Evolutionary conservation across 441 rosid species (phyloP).

Genomic region (Gossypium schwendimanii): DNA sequence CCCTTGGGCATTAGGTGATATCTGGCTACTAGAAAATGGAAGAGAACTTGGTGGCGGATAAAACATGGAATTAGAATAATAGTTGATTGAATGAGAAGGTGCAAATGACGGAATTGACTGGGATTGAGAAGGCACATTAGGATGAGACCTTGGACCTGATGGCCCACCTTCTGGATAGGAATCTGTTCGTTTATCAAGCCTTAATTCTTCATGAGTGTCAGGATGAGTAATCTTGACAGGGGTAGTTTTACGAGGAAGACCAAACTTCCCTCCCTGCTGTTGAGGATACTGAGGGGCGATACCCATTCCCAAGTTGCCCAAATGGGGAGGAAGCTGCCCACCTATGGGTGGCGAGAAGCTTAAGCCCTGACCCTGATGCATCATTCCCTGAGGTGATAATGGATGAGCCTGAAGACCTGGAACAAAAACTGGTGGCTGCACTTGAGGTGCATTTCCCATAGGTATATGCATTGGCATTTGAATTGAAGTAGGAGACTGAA

Average conservation of each 20-base stretch:
- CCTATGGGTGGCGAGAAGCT: constrained; percentile 62
- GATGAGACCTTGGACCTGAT: constrained; percentile 53
- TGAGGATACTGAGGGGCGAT: constrained; percentile 55
- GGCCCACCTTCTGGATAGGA: constrained; percentile 49
- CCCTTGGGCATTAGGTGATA: constrained; percentile 56
- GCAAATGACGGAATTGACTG: constrained; percentile 57
- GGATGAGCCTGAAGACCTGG: constrained; percentile 71
- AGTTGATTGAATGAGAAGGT: constrained; percentile 45
- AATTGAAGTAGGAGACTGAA: constrained; percentile 64
- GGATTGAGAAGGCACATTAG: constrained; percentile 56
- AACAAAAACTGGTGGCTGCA: constrained; percentile 71
- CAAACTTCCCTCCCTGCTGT: constrained; percentile 68
- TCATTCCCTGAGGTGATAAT: constrained; percentile 75
- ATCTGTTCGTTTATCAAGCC: constrained; percentile 72
- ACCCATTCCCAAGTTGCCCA: constrained; percentile 67
- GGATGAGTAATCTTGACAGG: constrained; percentile 53
- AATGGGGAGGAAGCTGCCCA: constrained; percentile 54
- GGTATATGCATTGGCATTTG: constrained; percentile 72
- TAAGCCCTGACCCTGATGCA: constrained; percentile 83
- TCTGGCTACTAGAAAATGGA: constrained; percentile 51
- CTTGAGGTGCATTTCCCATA: constrained; percentile 66
- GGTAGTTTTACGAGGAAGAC: neutral
- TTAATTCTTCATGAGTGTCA: constrained; percentile 85
- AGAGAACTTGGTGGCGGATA: constrained; percentile 45
- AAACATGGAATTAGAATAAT: constrained; percentile 44